Evolutionary conservation across 192 early-diverging fungal species (phyloP), one percentile per base, ranked within the genome.

Genomic region (Coemansia sp.): DNA sequence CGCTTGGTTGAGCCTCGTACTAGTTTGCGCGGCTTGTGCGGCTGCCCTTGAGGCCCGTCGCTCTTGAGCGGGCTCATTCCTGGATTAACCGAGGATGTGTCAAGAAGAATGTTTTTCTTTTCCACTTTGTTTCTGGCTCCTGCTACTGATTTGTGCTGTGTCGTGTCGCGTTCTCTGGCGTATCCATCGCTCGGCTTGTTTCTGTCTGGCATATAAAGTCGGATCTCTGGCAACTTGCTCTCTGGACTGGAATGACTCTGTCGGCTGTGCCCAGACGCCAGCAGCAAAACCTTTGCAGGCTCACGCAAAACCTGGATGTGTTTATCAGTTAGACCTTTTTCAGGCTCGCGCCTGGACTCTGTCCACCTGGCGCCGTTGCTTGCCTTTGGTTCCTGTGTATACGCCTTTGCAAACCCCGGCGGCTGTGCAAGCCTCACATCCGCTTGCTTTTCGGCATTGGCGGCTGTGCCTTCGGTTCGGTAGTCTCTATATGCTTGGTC

Each of bases 31-130:
- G 78, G 66, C 66, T 75, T 80, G 17, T 29, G 55, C 8, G 6
- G 34, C 34, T 19, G 34, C 33, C 33, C 33, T 19, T 57, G 29
- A n/a, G 15, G 23, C 8, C 17, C 19, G 13, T 57, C 33, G 6
- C 17, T 20, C 8, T 33, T 57, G 4, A 9, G 33, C 14, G 29
- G 8, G 8, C 20, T 50, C 22, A 73, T 59, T 11, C 66, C 63
- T 4, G 77, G 78, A 43, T 80, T 80, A 13, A 73, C 78, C n/a
- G 73, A 65, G 15, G 59, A 74, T 5, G 78, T 80, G 23, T 80
- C 78, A 7, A 80, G 69, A 55, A 80, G 33, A 9, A 54, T 50
- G 36, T 57, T 14, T 17, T 52, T 48, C 59, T 66, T 43, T 41
- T 38, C 53, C 33, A 6, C 17, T 5, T 36, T 33, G 33, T 36